These are phyloP conservation scores for Microbotryum saponariae DNA, from an alignment of 1,284 basidiomycete genomes.

Conservation along the genomic window DNA sequence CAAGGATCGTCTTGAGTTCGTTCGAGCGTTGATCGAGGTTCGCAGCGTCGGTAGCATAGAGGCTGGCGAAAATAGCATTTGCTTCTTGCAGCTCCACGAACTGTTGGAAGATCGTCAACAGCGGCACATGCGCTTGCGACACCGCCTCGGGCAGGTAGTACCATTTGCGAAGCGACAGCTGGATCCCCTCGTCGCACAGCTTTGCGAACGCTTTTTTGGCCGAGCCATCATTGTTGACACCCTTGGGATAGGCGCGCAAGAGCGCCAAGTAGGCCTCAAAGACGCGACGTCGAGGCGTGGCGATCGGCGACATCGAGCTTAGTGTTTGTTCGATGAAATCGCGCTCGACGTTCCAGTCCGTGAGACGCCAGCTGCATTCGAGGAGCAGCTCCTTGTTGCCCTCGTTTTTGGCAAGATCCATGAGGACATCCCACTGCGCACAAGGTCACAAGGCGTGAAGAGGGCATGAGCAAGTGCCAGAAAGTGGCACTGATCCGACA, in stretches of 20 bases:
- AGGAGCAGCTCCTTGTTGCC: slow-evolving; percentile 85
- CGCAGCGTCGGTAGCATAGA: slow-evolving; percentile 74
- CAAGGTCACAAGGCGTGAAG: too few relatives aligned
- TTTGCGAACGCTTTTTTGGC: slow-evolving; percentile 62
- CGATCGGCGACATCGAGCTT: slow-evolving; percentile 68
- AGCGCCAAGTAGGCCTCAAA: slow-evolving; percentile 93
- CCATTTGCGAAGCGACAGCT: slow-evolving; percentile 95
- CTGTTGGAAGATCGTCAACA: slow-evolving; percentile 97
- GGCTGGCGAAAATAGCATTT: slow-evolving; percentile 76
- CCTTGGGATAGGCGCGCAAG: slow-evolving; percentile 47
- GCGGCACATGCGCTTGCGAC: slow-evolving; percentile 84
- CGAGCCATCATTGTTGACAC: slow-evolving; percentile 19
- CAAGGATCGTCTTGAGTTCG: slow-evolving; percentile 91
- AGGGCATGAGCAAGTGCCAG: not conserved
- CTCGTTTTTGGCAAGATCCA: slow-evolving; percentile 86
- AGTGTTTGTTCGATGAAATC: slow-evolving; percentile 80
- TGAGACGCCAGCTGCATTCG: slow-evolving; percentile 87
- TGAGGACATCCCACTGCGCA: slow-evolving; percentile 79
- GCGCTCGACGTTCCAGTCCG: slow-evolving; percentile 72
- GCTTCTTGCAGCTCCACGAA: slow-evolving; percentile 98
- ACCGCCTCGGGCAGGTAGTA: slow-evolving; percentile 75
- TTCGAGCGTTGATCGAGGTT: slow-evolving; percentile 92
- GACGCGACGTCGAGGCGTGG: slow-evolving; percentile 85
- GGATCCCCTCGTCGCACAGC: slow-evolving; percentile 92
- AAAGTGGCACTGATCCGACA: too few relatives aligned